Conservation (phyloP, 208 protist species). For the Phytomonas francai region DNA sequence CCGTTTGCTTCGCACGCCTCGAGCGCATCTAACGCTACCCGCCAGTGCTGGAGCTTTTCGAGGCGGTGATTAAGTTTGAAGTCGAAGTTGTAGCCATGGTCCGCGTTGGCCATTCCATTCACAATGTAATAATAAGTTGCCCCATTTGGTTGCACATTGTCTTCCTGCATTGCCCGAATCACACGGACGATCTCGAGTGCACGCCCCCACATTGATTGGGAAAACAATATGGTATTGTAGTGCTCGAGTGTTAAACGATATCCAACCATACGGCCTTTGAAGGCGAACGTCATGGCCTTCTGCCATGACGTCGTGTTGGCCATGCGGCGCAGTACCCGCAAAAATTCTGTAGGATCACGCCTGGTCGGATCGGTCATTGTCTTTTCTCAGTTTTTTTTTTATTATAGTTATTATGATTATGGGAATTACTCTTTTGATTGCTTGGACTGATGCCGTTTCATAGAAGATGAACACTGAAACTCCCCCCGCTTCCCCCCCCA, state of each 20-base stretch:
- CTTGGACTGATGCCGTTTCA: not conserved
- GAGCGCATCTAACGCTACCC: slow-evolving; percentile 79
- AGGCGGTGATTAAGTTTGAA: slow-evolving; percentile 86
- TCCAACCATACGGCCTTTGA: slow-evolving; percentile 87
- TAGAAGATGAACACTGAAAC: not conserved
- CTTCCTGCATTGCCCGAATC: slow-evolving; percentile 84
- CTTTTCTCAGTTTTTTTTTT: not conserved
- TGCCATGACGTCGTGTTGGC: slow-evolving; percentile 84
- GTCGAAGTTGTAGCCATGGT: slow-evolving; percentile 88
- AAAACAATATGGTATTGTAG: slow-evolving; percentile 89
- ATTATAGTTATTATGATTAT: not conserved
- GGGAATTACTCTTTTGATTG: not conserved
- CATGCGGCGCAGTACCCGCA: slow-evolving; percentile 85
- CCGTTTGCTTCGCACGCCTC: slow-evolving; percentile 83
- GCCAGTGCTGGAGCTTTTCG: slow-evolving; percentile 87
- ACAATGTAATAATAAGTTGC: slow-evolving; percentile 89
- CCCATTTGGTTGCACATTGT: slow-evolving; percentile 80
- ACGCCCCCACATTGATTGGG: slow-evolving; percentile 84
- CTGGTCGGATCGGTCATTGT: slow-evolving; percentile 85
- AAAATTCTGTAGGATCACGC: slow-evolving; percentile 86
- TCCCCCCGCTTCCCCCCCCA: not conserved
- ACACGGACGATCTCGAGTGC: slow-evolving; percentile 86
- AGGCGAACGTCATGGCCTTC: slow-evolving; percentile 87
- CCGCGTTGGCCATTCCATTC: slow-evolving; percentile 89
- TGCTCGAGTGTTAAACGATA: slow-evolving; percentile 82